Evolutionary conservation across 805 yeast genomes (phyloP), one percentile per base, ranked within the genome.

Genomic region (Teunomyces tritomae): DNA sequence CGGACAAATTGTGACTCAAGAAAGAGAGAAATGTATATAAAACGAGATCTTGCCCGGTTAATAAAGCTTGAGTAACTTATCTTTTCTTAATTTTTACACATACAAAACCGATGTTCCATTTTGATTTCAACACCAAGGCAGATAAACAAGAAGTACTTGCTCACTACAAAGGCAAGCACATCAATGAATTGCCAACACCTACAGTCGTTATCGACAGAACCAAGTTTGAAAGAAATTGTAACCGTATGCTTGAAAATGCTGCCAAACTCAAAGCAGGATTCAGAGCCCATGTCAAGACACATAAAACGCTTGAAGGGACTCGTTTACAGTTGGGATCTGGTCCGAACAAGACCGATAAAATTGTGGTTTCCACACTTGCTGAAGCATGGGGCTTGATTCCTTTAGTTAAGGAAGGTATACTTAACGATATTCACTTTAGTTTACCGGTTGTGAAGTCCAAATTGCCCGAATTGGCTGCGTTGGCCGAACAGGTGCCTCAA

Each of bases 261-360:
- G 44, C 51, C 1, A 58, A 59, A 1, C 56, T 82, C 26, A 50
- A 56, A 2, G 70, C 72, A 5, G 68, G 63, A 14, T 85, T 86
- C 60, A 71, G 95, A 49, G 84, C 87, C 3, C 90, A 86, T 59
- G 81, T 87, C 17, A 87, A 87, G 63, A 87, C 94, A 0, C 90
- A 85, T 61, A 87, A 87, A 61, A 77, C 87, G 1, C 53, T 71
- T 8, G 85, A 83, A 54, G 90, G 87, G 5, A 68, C 82, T 2
- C 55, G 62, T 17, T 61, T 77, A 36, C 87, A 84, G 64, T 60
- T 84, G 59, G 84, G 80, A 1, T 76, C 74, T 4, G 45, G 58
- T 0, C 46, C 56, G 2, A 40, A 51, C n/a, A 67, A 72, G 1
- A 73, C 82, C 14, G 69, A 71, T 43, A 71, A 76, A 40, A 73